Conservation (phyloP, 2,329 filamentous ascomycete genomes). For the Trichoderma sp. region DNA sequence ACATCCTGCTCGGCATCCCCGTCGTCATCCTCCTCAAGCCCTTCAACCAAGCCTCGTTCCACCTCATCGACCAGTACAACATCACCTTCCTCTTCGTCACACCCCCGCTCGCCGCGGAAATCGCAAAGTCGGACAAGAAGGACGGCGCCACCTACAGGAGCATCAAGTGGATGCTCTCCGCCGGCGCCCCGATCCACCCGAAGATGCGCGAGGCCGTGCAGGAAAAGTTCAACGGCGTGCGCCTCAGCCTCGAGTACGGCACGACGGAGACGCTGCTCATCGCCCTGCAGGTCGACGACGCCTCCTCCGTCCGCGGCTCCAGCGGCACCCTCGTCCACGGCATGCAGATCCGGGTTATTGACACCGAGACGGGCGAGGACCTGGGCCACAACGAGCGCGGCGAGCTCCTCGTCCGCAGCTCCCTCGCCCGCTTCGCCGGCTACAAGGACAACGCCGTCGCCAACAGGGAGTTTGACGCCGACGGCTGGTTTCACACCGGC, state of each 20-base stretch:
- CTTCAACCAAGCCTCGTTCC: background rate
- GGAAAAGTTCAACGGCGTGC: slow-evolving; percentile 2
- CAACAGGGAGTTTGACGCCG: no score
- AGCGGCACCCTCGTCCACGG: background rate
- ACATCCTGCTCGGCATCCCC: background rate
- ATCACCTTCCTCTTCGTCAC: background rate
- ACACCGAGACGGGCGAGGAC: background rate
- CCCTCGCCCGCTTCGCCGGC: background rate
- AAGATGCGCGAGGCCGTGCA: slow-evolving; percentile 5
- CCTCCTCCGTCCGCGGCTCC: background rate
- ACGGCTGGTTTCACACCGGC: background rate
- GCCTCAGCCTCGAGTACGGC: background rate
- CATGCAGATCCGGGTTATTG: background rate
- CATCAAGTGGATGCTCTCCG: slow-evolving; percentile 1
- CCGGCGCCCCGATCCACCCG: background rate
- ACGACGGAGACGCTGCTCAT: slow-evolving; percentile 1
- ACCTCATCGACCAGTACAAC: background rate
- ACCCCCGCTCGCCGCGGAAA: no score
- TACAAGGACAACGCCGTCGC: no score
- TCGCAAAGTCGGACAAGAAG: background rate
- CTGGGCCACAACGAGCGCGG: background rate
- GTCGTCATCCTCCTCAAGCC: background rate
- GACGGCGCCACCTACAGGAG: background rate
- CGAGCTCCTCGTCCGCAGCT: background rate
- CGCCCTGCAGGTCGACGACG: background rate